Conservation (phyloP, 108 stramenopile genomes). For the Nitzschia palea region DNA sequence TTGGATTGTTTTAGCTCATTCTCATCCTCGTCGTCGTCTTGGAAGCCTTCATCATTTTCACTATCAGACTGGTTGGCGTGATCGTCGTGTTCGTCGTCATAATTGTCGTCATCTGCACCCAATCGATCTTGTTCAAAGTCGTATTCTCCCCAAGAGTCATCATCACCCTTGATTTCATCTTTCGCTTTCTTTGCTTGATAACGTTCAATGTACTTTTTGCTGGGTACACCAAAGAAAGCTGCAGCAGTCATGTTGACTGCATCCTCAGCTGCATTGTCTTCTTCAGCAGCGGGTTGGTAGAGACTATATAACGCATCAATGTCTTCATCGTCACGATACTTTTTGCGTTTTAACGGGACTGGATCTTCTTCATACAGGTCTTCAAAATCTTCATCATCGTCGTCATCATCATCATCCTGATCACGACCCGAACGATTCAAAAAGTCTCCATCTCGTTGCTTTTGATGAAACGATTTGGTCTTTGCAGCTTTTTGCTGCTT, state of each 20-base stretch:
- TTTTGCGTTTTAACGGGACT: slow-evolving; percentile 51
- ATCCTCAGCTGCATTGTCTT: slow-evolving; percentile 49
- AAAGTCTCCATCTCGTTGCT: slow-evolving; percentile 51
- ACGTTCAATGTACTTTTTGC: slow-evolving; percentile 43
- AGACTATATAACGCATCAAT: slow-evolving; percentile 71
- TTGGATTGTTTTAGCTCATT: slow-evolving; percentile 23
- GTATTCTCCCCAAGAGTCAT: slow-evolving; percentile 82
- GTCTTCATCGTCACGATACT: slow-evolving; percentile 84
- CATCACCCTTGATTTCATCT: slow-evolving; percentile 41
- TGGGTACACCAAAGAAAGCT: slow-evolving; percentile 82
- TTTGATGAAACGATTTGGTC: slow-evolving; percentile 60
- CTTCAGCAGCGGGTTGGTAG: slow-evolving; percentile 59
- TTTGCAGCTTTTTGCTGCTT: not conserved
- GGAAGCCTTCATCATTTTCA: slow-evolving; percentile 45
- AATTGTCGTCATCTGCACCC: slow-evolving; percentile 1
- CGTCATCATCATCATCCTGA: slow-evolving; percentile 61
- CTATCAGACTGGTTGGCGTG: slow-evolving; percentile 23
- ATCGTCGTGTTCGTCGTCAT: slow-evolving; percentile 32
- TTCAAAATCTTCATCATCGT: slow-evolving; percentile 52
- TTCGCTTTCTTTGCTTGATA: slow-evolving; percentile 35
- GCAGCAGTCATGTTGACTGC: slow-evolving; percentile 80
- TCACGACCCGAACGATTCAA: slow-evolving; percentile 50
- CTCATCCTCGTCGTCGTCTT: slow-evolving; percentile 34
- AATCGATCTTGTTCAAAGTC: slow-evolving; percentile 59
- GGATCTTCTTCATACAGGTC: slow-evolving; percentile 26